These are phyloP conservation scores for Daedaleopsis nitida DNA, from an alignment of 768 basidiomycete genomes.

Conservation along the genomic window DNA sequence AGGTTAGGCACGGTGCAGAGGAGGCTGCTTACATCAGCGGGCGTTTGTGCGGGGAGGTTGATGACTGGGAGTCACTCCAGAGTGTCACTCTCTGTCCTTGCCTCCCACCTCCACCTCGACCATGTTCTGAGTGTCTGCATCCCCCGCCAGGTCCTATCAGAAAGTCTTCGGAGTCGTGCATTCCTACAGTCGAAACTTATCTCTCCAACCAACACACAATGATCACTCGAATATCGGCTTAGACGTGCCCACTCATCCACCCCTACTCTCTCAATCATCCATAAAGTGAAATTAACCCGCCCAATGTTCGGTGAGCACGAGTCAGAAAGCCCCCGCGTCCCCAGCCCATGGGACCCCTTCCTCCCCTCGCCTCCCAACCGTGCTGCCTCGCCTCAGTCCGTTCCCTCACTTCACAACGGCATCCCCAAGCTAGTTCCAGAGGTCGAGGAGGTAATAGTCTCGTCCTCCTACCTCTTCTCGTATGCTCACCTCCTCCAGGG, in stretches of 20 bases:
- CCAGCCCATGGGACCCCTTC: constrained; percentile 82
- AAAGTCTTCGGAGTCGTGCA: background rate
- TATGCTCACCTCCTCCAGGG: constrained; percentile 44
- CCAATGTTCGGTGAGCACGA: constrained; percentile 83
- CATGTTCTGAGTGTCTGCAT: background rate
- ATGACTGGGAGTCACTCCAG: background rate
- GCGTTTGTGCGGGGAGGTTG: background rate
- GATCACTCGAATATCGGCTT: constrained; percentile 58
- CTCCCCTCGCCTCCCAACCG: constrained; percentile 54
- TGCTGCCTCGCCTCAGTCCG: constrained; percentile 26
- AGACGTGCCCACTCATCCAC: constrained; percentile 10
- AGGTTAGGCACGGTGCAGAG: background rate
- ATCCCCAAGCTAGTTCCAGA: constrained; percentile 77
- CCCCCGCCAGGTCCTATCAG: background rate
- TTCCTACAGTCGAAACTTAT: background rate
- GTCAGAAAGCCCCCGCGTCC: constrained; percentile 76
- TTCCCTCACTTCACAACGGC: constrained; percentile 28
- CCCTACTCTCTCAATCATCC: constrained; percentile 17
- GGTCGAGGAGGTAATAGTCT: constrained; percentile 54
- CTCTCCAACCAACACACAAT: constrained; percentile 34
- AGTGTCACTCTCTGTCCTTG: background rate
- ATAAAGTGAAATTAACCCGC: constrained; percentile 10
- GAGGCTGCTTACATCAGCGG: background rate
- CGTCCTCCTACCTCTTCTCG: background rate
- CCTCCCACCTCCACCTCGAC: background rate